These are phyloP conservation scores for Penicillium corylophilum DNA, from an alignment of 2,329 filamentous ascomycete genomes.

Conservation along the genomic window DNA sequence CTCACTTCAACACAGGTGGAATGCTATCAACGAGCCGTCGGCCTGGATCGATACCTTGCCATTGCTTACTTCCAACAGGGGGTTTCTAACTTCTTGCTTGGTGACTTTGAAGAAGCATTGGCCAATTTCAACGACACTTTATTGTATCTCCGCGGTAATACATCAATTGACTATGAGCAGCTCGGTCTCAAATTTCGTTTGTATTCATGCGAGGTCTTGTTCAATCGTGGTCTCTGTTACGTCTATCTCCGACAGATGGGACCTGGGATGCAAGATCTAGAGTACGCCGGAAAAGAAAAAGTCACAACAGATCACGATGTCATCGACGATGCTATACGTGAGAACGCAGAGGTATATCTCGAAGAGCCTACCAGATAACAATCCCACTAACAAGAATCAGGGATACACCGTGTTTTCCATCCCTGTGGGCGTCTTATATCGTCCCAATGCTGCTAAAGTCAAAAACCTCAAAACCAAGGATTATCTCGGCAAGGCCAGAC, in stretches of 20 bases:
- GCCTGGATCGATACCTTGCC: slow-evolving; percentile 90
- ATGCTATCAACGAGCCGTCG: slow-evolving; percentile 88
- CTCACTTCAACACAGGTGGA: slow-evolving; percentile 66
- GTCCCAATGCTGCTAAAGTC: slow-evolving; percentile 95
- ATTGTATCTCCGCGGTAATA: slow-evolving; percentile 90
- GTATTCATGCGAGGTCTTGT: slow-evolving; percentile 95
- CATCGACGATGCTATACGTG: slow-evolving; percentile 92
- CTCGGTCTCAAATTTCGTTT: slow-evolving; percentile 92
- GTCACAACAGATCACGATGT: slow-evolving; percentile 95
- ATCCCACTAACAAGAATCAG: slow-evolving; percentile 45
- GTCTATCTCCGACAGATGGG: slow-evolving; percentile 94
- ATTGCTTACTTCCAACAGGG: slow-evolving; percentile 98
- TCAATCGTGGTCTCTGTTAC: slow-evolving; percentile 95
- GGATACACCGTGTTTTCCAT: slow-evolving; percentile 99
- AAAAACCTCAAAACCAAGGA: slow-evolving; percentile 98
- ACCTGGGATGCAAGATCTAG: slow-evolving; percentile 84
- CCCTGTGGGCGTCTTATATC: slow-evolving; percentile 89
- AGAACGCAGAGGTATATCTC: slow-evolving; percentile 75
- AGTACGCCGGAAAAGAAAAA: slow-evolving; percentile 91
- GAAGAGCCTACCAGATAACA: not conserved
- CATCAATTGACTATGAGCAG: slow-evolving; percentile 97
- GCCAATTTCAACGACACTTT: slow-evolving; percentile 99
- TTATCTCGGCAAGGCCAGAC: slow-evolving; percentile 91
- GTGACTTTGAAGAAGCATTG: slow-evolving; percentile 94
- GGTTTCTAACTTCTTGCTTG: slow-evolving; percentile 94